Base-by-base conservation (phyloP, 441 rosid species). In the Melastoma candidum region DNA sequence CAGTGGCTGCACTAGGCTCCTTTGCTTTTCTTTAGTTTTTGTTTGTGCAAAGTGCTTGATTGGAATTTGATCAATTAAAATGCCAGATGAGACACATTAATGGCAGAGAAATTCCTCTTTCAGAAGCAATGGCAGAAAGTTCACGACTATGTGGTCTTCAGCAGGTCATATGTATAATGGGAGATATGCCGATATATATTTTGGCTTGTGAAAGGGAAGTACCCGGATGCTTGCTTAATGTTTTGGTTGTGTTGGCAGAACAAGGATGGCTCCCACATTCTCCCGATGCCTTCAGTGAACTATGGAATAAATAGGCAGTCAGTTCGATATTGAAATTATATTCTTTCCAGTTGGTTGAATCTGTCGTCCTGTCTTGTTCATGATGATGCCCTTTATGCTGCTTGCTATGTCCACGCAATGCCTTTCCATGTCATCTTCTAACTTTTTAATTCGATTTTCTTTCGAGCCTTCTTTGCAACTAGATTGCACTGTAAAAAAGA, bases 111-210 rank as follows among this genome's bases (percentile, higher is more conserved):
- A 26, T 93, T 93, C 74, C 67, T 93, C 60, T 88, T 93, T 78
- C 95, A 93, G 74, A 81, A 89, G 77, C 95, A 93, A 70, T 93
- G 98, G 98, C 80, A 78, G 72, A 85, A 86, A 68, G 71, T 88
- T 64, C 85, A 77, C 50, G 70, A 69, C 51, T 88, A 84, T 79
- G 95, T 95, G 22, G 1, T 51, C 67, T 39, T 57, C 56, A 25
- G 52, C 84, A 78, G 65, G 97, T 90, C 58, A 68, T 93, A 57
- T 72, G 79, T 73, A 81, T 93, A 73, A 88, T 93, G 98, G 98
- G 98, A 24, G 98, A 92, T 77, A 93, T 93, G 98, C 97, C 98
- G 50, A 88, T 93, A 53, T 93, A 93, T 36, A 4, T 36, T 36
- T 36, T 9, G 41, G 7, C 41, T 36, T 9, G 41, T 36, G 41